Conservation (phyloP, 164 flowering plant genomes). For the Chimonanthus praecox region DNA sequence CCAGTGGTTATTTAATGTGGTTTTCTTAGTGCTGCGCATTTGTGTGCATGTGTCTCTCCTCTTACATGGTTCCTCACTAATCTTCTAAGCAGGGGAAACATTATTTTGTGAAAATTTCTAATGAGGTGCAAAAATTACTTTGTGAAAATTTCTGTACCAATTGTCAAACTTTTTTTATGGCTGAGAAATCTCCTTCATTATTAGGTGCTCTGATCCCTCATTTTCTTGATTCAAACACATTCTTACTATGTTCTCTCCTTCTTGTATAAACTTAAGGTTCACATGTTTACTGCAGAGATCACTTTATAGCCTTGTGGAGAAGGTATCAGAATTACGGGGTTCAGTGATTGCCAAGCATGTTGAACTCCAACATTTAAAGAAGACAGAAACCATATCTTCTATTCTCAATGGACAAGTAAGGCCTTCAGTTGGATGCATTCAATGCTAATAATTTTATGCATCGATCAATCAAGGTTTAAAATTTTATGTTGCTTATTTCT, state of each 20-base stretch:
- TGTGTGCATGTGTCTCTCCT: too few relatives aligned
- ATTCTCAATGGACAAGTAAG: slow-evolving; percentile 67
- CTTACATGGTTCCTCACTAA: too few relatives aligned
- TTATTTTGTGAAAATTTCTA: too few relatives aligned
- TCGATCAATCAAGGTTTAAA: neutral
- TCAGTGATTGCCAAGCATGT: slow-evolving; percentile 45
- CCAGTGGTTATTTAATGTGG: too few relatives aligned
- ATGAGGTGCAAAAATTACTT: too few relatives aligned
- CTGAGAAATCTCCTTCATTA: neutral
- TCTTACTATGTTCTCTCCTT: neutral
- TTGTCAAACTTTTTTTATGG: neutral
- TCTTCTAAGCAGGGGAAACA: too few relatives aligned
- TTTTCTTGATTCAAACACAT: neutral
- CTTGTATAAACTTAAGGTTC: neutral
- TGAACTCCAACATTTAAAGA: slow-evolving; percentile 43
- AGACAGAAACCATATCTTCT: slow-evolving; percentile 26
- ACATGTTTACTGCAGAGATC: slow-evolving; percentile 27
- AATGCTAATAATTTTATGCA: neutral
- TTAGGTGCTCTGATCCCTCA: neutral
- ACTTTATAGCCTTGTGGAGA: slow-evolving; percentile 38
- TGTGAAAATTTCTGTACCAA: too few relatives aligned
- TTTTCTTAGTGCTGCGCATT: too few relatives aligned
- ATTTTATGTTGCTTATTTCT: neutral
- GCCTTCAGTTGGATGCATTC: neutral
- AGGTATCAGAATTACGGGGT: slow-evolving; percentile 46